Base-by-base conservation (phyloP, 2,329 filamentous ascomycete species). In the Fusarium scirpi region DNA sequence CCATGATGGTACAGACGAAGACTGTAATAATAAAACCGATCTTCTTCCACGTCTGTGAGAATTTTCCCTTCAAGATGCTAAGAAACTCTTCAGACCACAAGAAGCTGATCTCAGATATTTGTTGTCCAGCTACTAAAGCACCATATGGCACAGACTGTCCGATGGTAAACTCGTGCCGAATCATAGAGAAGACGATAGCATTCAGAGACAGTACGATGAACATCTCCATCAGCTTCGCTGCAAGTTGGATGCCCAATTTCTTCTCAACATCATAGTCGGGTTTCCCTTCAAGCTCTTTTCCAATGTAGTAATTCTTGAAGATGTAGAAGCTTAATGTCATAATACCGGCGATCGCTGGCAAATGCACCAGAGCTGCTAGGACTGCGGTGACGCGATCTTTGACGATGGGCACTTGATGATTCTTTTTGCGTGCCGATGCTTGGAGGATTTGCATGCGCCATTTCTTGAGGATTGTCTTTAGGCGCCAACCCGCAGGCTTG, bases 291-390 rank as follows among this genome's bases (percentile, higher is more conserved):
- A 73, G 67, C 27, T 73, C 70, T n/a, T 73, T 73, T 8, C 70
- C 70, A 15, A 73, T 67, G 22, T 71, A 73, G 27, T 69, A 73
- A 20, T 73, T 71, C 20, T 73, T 73, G 41, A 73, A 73, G 2
- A 73, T 73, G 24, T 67, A 73, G 32, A 73, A 71, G 10, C 70
- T 73, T 6, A 73, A 41, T 1, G 67, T 60, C 2, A 64, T 30
- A 7, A 73, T 68, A 2, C 70, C 64, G 5, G 67, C 47, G n/a
- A 73, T 69, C 1, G 67, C 70, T 2, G 70, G 70, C 1, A 73
- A 15, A n/a, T 73, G 70, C 0, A 73, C 69, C 25, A 69, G 13
- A 12, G 65, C 60, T 2, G 67, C 67, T 1, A 73, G 20, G 6
- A 56, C 47, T 3, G 70, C 67, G 1, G 70, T 72, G 13, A 71